Evolutionary conservation across 345 rosid genomes (phyloP).

Genomic region (Citrus glauca): DNA sequence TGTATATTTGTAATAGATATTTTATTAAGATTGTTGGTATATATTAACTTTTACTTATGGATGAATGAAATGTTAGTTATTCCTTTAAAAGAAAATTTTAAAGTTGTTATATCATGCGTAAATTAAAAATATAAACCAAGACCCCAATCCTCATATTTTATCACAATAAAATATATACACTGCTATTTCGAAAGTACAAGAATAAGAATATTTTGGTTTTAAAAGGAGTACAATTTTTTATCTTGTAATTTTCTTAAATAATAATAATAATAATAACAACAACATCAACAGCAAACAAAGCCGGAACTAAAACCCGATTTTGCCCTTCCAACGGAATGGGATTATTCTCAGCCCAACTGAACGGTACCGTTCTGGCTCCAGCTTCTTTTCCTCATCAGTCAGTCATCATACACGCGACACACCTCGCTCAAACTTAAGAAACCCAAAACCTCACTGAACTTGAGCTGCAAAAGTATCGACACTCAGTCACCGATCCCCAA

Average conservation of each 20-base stretch:
- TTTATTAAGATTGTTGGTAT: too few relatives aligned
- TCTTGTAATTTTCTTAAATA: background rate
- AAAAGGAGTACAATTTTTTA: too few relatives aligned
- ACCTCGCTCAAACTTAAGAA: background rate
- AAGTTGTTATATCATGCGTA: too few relatives aligned
- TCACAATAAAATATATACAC: too few relatives aligned
- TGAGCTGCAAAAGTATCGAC: background rate
- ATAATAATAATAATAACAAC: background rate
- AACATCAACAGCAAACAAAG: background rate
- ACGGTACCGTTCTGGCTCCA: constrained; percentile 3
- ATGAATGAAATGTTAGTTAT: too few relatives aligned
- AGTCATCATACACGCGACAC: background rate
- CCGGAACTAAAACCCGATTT: background rate
- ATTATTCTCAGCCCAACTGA: constrained; percentile 24
- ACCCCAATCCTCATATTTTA: too few relatives aligned
- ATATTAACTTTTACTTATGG: too few relatives aligned
- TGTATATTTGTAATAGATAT: too few relatives aligned
- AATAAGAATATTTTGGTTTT: too few relatives aligned
- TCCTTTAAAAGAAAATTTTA: too few relatives aligned
- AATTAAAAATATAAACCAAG: too few relatives aligned
- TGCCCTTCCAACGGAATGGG: constrained; percentile 7
- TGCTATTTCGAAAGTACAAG: too few relatives aligned
- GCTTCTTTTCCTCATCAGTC: background rate
- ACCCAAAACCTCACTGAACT: background rate
- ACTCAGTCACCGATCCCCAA: constrained; percentile 11